phyloP scores from a whole-genome alignment of 2,329 filamentous ascomycete species.

The Diaporthe sp. region DNA sequence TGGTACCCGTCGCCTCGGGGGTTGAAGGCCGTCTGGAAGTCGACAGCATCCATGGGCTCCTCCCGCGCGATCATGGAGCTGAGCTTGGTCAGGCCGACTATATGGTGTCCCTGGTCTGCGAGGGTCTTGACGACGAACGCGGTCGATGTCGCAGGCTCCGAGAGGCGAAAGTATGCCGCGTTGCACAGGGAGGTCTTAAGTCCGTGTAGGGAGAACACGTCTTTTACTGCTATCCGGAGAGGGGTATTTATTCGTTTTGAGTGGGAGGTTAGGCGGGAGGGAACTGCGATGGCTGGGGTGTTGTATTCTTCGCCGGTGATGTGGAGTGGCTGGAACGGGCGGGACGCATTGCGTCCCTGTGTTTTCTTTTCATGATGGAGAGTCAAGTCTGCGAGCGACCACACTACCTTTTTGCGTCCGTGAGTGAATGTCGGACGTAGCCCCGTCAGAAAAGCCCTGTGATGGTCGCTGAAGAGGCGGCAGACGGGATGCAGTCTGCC shows the following conservation, averaged over 20 bases:
- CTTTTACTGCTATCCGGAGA: conserved; percentile 52
- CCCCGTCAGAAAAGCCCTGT: conserved; percentile 17
- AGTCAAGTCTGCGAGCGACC: background rate
- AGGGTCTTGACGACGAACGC: conserved; percentile 65
- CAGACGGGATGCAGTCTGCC: background rate
- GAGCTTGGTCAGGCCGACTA: conserved; percentile 67
- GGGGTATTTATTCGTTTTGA: conserved; percentile 45
- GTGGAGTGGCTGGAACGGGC: background rate
- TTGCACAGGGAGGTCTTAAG: conserved; percentile 69
- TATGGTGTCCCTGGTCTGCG: conserved; percentile 68
- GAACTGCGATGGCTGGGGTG: conserved; percentile 49
- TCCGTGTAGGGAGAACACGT: conserved; percentile 56
- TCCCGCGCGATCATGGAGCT: conserved; percentile 55
- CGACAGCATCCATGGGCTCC: conserved; percentile 41
- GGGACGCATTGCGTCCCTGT: background rate
- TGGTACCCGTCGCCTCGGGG: conserved; percentile 63
- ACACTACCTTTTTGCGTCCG: background rate
- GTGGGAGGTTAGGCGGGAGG: conserved; percentile 48
- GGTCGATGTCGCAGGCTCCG: conserved; percentile 58
- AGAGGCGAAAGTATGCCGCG: conserved; percentile 67
- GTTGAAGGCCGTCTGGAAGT: conserved; percentile 56
- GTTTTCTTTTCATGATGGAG: background rate
- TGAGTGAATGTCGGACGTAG: background rate
- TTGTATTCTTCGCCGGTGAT: background rate
- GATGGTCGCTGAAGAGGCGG: conserved; percentile 13